Evolutionary conservation across 1,284 basidiomycete genomes (phyloP), one percentile per base, ranked within the genome.

Genomic region (Boletellus deceptivus): DNA sequence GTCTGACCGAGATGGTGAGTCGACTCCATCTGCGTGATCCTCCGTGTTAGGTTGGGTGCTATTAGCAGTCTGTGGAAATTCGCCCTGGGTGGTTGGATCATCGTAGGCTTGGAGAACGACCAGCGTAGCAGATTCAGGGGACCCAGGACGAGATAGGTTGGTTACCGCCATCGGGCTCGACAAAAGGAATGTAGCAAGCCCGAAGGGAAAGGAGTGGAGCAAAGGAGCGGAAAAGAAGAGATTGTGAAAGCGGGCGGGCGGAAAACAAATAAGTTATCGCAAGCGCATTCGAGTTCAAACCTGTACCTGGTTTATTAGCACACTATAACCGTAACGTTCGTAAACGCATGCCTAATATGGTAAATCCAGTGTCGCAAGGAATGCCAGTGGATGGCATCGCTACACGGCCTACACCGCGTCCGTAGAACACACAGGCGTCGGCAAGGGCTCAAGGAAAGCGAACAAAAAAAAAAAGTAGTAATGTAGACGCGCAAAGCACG

Each of bases 71-170:
- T 50, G 49, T n/a, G 46, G 42, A 1, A 51, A 29, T 24, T 35
- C 18, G 16, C 6, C 14, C 1, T 33, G 41, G 45, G 41, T 16
- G 25, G 45, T 48, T 41, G 48, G 22, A 42, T 54, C 29, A 41
- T 65, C 56, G 33, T 67, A 69, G 6, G 63, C 58, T 49, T 49
- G 65, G 39, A 62, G 58, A 42, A 67, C 56, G 55, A 47, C 65
- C 48, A 66, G 60, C 46, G 67, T 65, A 20, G 69, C 56, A 17
- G 66, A 70, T 43, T 67, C 65, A 20, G 55, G 55, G 16, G 68
- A 58, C 16, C 50, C 49, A 20, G 55, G 43, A 31, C 52, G 55
- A 20, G 54, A 11, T 17, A 55, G 52, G 35, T 46, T 36, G 8
- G 16, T 38, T 27, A 41, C 40, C 46, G 53, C 17, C 62, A 64